These are phyloP conservation scores for Vachellia collinsii DNA, from an alignment of 306 rosid species.

Conservation along the genomic window DNA sequence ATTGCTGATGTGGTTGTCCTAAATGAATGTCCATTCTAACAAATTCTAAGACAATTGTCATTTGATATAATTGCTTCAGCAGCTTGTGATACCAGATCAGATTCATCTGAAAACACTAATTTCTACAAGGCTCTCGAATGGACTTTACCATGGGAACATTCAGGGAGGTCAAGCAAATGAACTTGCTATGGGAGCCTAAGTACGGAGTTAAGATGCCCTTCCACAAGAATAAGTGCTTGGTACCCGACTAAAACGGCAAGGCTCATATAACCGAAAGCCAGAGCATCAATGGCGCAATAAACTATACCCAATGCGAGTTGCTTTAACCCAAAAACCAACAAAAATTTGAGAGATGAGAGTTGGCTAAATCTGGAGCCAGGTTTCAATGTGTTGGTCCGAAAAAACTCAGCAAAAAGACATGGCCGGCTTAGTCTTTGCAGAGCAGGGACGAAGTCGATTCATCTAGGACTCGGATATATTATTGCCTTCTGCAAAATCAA, in stretches of 20 bases:
- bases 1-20: slow-evolving; percentile 33
- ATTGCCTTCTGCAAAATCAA: no score
- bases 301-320: not conserved
- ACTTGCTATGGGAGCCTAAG: slow-evolving; percentile 51
- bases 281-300: not conserved
- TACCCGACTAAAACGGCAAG: not conserved
- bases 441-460: not conserved
- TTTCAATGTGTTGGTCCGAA: not conserved
- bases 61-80: no score
- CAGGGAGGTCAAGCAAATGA: not conserved
- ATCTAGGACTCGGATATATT: slow-evolving; percentile 21
- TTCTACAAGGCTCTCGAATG: not conserved
- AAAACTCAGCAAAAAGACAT: no score
- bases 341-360: not conserved
- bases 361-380: not conserved
- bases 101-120: no score
- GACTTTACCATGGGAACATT: not conserved
- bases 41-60: slow-evolving; percentile 40
- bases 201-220: no score
- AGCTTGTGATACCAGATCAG: no score
- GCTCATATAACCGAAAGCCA: not conserved
- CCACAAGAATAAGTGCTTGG: no score
- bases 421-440: no score
- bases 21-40: slow-evolving; percentile 48
- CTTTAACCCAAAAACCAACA: not conserved